These are phyloP conservation scores for Pleurostoma richardsiae DNA, from an alignment of 2,329 filamentous ascomycete genomes.

Conservation along the genomic window DNA sequence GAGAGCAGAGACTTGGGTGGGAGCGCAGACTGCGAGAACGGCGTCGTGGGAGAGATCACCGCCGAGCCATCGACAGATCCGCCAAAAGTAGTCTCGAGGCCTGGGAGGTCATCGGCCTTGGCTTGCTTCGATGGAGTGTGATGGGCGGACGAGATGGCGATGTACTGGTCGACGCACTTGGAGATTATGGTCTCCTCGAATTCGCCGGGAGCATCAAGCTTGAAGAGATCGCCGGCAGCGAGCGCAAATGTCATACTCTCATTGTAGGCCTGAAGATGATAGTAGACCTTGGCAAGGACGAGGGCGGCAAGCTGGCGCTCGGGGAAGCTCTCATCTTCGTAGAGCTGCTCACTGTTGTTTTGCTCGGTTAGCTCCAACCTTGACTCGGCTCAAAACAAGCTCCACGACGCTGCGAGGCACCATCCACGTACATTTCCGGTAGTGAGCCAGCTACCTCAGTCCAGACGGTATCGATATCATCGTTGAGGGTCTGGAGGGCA, in stretches of 20 bases:
- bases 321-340: constrained; percentile 92
- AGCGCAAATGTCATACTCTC: constrained; percentile 99
- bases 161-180: constrained; percentile 97
- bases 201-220: constrained; percentile 84
- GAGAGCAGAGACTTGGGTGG: constrained; percentile 95
- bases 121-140: constrained; percentile 40
- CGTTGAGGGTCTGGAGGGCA: constrained; percentile 89
- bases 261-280: constrained; percentile 97
- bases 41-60: constrained; percentile 82
- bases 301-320: constrained; percentile 91
- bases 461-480: constrained; percentile 96
- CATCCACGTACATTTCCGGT: constrained; percentile 71
- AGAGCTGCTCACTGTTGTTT: constrained; percentile 76
- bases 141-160: constrained; percentile 61
- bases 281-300: constrained; percentile 96
- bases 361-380: not conserved
- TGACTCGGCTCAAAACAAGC: constrained; percentile 10
- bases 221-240: constrained; percentile 90
- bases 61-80: constrained; percentile 62
- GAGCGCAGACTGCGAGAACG: constrained; percentile 88
- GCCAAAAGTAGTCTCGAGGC: constrained; percentile 75
- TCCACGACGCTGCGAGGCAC: not conserved
- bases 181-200: constrained; percentile 99
- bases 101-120: constrained; percentile 47
- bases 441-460: constrained; percentile 91